Conservation (phyloP, 225 moss, liverwort and hornwort species). For the Ulota crispa region DNA sequence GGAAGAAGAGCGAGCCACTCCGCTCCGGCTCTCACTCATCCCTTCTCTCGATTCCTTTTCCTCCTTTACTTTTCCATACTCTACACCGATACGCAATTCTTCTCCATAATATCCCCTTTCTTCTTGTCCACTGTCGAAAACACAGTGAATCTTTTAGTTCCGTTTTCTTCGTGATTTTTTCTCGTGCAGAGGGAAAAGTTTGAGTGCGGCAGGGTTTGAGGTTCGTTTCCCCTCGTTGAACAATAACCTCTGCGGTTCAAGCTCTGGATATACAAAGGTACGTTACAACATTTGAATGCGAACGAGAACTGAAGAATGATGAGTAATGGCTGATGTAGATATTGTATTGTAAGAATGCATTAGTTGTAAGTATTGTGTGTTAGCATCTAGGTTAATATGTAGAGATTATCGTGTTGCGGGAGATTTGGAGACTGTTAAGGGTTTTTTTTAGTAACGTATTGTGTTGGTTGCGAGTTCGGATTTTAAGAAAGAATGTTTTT, state of each 20-base stretch:
- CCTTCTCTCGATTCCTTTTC: background rate
- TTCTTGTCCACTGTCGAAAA: background rate
- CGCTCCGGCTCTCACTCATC: constrained; percentile 6
- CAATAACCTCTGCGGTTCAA: background rate
- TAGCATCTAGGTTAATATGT: background rate
- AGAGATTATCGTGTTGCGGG: background rate
- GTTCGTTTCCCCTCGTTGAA: background rate
- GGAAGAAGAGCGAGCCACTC: constrained; percentile 20
- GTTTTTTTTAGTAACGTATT: background rate
- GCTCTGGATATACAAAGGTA: constrained; percentile 15
- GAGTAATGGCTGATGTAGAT: background rate
- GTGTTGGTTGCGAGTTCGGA: background rate
- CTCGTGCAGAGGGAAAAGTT: background rate
- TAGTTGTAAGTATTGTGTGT: background rate
- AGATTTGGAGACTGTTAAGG: background rate
- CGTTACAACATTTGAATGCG: constrained; percentile 19
- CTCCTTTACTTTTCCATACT: background rate
- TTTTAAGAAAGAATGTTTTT: background rate
- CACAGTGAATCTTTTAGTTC: background rate
- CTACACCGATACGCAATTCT: background rate
- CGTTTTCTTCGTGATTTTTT: background rate
- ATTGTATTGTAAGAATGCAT: background rate
- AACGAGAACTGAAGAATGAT: background rate
- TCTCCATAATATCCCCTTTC: background rate
- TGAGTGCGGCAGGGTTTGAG: constrained; percentile 21